Evolutionary conservation across 148 eudicot genomes (phyloP), one percentile per base, ranked within the genome.

Genomic region (Linanthus parryae): DNA sequence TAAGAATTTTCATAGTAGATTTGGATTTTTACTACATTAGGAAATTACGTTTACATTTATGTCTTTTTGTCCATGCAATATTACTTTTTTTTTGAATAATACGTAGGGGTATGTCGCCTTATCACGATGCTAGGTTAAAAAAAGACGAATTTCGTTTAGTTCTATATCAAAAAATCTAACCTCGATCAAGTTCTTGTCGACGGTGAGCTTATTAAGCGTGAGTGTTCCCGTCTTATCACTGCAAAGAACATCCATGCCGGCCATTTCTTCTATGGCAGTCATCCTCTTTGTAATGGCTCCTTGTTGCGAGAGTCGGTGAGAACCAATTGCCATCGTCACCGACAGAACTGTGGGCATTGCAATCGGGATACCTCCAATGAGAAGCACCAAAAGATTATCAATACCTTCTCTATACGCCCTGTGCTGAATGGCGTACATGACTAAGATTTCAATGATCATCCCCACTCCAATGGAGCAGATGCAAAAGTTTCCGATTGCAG

Each of bases 231-330:
- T 67, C 38, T 67, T 67, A 42, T 67, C 72, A 43, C 72, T 67
- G 48, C 72, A 67, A 11, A 67, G 47, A 17, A 67, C 72, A 43
- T 67, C 72, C 72, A 67, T 67, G 5, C 72, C 72, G 7, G 72
- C 72, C 72, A 67, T 67, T 48, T 67, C 72, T 61, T 67, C 72
- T 36, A 67, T 67, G 14, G 72, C 66, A 2, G 72, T 67, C 72
- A 67, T 67, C 35, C 72, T 61, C 61, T 67, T 67, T 16, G 72
- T 67, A 29, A 67, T 67, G 21, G 72, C 72, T 4, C 72, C 72
- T 61, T 67, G 72, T 24, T 49, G 52, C 2, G 71, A 59, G 13
- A 67, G 23, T 1, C 48, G 46, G 48, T 67, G 71, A 8, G 71
- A 67, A 0, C 71, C 71, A 47, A 67, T 66, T 37, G 71, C 71